Evolutionary conservation across 495 filamentous ascomycete species (phyloP), one percentile per base, ranked within the genome.

Genomic region (Lasiosphaeriaceae sp.): DNA sequence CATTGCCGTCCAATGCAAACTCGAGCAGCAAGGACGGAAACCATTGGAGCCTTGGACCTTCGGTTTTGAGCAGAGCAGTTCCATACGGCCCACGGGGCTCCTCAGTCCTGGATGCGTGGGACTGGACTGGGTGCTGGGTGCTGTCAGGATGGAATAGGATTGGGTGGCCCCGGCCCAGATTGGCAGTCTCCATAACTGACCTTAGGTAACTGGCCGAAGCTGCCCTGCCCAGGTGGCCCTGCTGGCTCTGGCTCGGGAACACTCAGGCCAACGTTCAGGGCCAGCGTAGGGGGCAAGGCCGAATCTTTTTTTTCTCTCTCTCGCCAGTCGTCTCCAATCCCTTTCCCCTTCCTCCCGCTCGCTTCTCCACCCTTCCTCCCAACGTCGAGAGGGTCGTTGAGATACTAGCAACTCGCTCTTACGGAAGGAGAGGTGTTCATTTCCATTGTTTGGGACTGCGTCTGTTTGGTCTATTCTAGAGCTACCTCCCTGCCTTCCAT

Each of bases 271-370:
- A 34, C 49, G 35, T 54, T 31, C 47, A 55, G 31, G 51, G 52
- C 53, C 44, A 39, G 22, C 34, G 5, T 44, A 12, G 44, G 58
- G 56, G 47, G 44, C 52, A 57, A 57, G 54, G 39, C 39, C 12
- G 2, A 50, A 58, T 50, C 55, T 59, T 62, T 61, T 59, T 55
- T 62, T 56, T 45, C 58, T 47, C 48, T 56, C 44, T 55, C 59
- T 61, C 55, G 45, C 60, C 58, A 54, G 48, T 47, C 45, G 34
- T 58, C 59, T 54, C 31, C 34, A 53, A 46, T 52, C 48, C 54
- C 43, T 39, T 50, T 48, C 45, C 26, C 39, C 54, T 35, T 44
- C 39, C 57, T 43, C 50, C 46, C 34, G 37, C 47, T 58, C n/a
- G 26, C 23, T 61, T 53, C 60, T 56, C 60, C 57, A 58, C 60